A percentile compares a stretch with the other conserved stretches of the same genome.
Conservation (phyloP, 106 monocot species). For the Cymbidium sinense region DNA sequence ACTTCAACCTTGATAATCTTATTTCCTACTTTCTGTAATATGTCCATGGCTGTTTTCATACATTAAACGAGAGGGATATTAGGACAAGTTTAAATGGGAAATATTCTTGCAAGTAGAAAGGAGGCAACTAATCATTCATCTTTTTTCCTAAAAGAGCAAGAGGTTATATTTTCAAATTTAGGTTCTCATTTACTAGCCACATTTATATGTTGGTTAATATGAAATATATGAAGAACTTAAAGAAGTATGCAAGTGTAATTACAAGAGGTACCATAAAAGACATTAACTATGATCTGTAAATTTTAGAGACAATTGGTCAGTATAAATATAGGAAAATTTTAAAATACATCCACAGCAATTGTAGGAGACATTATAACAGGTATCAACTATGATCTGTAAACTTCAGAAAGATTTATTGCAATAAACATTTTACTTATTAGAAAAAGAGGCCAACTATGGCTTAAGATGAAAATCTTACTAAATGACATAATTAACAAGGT, state of each 20-base stretch:
- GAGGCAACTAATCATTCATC: no score
- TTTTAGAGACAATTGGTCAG: background rate
- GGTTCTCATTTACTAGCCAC: no score
- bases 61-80: no score
- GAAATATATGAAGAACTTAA: background rate
- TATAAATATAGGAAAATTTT: background rate
- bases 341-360: background rate
- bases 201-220: background rate
- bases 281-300: background rate
- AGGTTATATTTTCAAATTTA: no score
- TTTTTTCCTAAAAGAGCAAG: no score
- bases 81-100: no score
- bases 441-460: background rate
- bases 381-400: background rate
- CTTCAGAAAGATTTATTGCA: background rate
- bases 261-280: background rate
- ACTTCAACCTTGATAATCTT: no score
- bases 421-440: background rate
- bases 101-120: no score
- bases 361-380: background rate
- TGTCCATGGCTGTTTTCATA: no score
- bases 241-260: background rate
- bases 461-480: background rate
- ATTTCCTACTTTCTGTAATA: no score
- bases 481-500: background rate